Percentiles rank a stretch among this genome's conserved stretches.
phyloP scores from a whole-genome alignment of 108 stramenopile genomes.

The Cyclostephanos invisitatus region DNA sequence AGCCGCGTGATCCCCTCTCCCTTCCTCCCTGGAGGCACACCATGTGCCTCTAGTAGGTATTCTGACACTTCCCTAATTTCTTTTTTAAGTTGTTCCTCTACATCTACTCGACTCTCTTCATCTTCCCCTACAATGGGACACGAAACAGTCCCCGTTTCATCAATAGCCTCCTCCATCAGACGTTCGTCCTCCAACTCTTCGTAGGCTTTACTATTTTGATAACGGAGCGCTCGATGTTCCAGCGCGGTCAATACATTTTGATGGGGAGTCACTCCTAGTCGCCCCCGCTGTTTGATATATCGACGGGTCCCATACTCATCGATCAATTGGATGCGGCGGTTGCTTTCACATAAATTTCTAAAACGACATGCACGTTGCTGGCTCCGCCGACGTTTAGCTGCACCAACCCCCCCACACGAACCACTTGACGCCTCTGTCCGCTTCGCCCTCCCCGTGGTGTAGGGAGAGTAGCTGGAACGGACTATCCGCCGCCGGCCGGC shows the following conservation, averaged over 20 bases:
- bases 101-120: not conserved
- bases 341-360: not conserved
- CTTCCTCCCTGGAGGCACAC: not conserved
- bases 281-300: not conserved
- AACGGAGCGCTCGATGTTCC: not conserved
- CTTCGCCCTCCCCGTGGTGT: not conserved
- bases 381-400: conserved; percentile 3
- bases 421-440: not conserved
- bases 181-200: not conserved
- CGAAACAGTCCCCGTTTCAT: conserved; percentile 1
- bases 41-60: not conserved
- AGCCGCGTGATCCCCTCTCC: conserved; percentile 3
- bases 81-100: not conserved
- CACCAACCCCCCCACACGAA: not conserved
- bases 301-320: not conserved
- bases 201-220: not conserved
- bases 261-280: not conserved
- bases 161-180: conserved; percentile 3
- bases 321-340: not conserved
- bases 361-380: not conserved
- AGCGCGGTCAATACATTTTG: conserved; percentile 2
- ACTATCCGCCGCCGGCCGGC: conserved; percentile 6
- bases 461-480: not conserved
- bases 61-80: not conserved
- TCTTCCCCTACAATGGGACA: not conserved